Base-by-base conservation (phyloP, 192 early-diverging fungal genomes). In the Thamnidium elegans region DNA sequence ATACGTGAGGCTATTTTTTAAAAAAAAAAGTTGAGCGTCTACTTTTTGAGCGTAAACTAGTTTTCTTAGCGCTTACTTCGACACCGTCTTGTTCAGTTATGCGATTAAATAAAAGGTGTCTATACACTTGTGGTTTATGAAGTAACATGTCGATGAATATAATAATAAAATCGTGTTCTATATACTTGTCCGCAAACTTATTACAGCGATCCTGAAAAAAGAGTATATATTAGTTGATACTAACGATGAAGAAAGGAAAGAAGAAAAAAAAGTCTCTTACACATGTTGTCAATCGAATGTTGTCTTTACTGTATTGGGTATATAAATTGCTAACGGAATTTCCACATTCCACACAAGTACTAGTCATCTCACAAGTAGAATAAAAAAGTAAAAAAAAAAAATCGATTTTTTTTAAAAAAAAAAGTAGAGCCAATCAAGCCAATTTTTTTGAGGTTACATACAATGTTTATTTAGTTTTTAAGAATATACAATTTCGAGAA, bases 101-200 rank as follows among this genome's bases (percentile, higher is more conserved):
- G 55, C 88, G 80, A 75, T 96, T 96, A 64, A 91, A 89, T 13
- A 96, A 70, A 52, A 96, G 56, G 70, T 96, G 94, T 7, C 92
- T 82, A 74, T 92, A 96, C 3, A 90, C 92, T 60, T 90, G 89
- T 44, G 87, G 83, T 72, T 92, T 92, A 70, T 91, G 89, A 47
- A 96, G 79, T 13, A 94, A 70, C 92, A 96, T 90, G 75, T 96
- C 94, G 66, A 96, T 92, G 66, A 94, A 94, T 56, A 92, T 84
- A 46, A 93, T 85, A 15, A 93, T 82, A 65, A 87, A 82, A 67
- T 96, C 94, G 73, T 90, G 87, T 74, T 96, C 94, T 43, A 94
- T 84, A 77, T 96, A 96, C 69, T 92, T 92, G 83, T 96, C 94
- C 44, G 91, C 92, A 69, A 94, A 90, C 46, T 87, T 78, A 39